Conservation (phyloP, 164 flowering plant species). For the Santalum album region DNA sequence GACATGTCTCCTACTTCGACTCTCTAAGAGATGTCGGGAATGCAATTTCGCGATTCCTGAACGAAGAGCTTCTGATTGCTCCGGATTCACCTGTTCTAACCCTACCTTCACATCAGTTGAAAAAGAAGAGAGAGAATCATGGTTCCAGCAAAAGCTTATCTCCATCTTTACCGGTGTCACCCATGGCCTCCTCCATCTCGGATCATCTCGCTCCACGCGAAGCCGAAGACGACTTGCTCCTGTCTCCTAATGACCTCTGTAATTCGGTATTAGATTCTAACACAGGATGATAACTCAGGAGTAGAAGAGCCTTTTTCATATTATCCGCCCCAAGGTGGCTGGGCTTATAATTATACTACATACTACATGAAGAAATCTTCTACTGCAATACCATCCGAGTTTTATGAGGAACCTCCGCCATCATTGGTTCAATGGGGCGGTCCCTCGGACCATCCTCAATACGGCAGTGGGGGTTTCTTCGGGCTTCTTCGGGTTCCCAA, state of each 20-base stretch:
- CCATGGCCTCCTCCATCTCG: too few relatives aligned
- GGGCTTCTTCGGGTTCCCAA: conserved; percentile 34
- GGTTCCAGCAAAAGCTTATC: too few relatives aligned
- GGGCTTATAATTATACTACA: conserved; percentile 9
- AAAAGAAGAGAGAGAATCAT: conserved; percentile 5
- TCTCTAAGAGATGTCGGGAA: conserved; percentile 66
- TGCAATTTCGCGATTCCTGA: conserved; percentile 56
- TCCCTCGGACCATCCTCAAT: conserved; percentile 23
- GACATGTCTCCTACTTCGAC: conserved; percentile 70
- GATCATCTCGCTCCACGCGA: too few relatives aligned
- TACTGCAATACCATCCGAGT: conserved; percentile 31
- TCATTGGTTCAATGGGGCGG: conserved; percentile 18
- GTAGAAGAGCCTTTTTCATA: conserved; percentile 6
- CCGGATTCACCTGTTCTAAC: conserved; percentile 62
- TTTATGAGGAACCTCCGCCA: conserved; percentile 41
- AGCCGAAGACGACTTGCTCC: too few relatives aligned
- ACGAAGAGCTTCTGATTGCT: conserved; percentile 50
- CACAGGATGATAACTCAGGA: conserved; percentile 12
- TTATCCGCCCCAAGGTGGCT: conserved; percentile 1
- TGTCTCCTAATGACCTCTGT: too few relatives aligned
- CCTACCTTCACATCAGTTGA: conserved; percentile 43
- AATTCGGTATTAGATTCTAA: conserved; percentile 9
- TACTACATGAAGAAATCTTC: conserved; percentile 62
- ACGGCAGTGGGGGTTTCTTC: conserved; percentile 31
- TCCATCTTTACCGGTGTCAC: too few relatives aligned